Evolutionary conservation across 768 basidiomycete genomes (phyloP).

Genomic region (Kwoniella shandongensis): DNA sequence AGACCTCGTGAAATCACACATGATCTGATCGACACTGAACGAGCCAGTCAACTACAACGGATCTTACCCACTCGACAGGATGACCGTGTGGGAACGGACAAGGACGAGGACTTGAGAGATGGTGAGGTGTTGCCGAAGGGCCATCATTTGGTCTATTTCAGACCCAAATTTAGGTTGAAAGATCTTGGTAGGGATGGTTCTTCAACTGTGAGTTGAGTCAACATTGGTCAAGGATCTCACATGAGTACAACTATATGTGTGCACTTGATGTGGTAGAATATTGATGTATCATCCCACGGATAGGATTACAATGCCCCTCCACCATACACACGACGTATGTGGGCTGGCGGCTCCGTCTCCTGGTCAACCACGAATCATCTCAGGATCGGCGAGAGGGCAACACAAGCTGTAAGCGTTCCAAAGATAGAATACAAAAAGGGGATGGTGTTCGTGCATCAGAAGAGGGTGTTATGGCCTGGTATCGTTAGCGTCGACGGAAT

Average conservation of each 20-base stretch:
- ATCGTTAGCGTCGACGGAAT: background rate
- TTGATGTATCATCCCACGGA: too few species aligned
- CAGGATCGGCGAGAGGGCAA: constrained; percentile 9
- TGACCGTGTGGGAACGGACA: background rate
- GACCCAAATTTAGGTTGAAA: constrained; percentile 27
- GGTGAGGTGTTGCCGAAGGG: constrained; percentile 26
- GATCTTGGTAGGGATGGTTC: constrained; percentile 45
- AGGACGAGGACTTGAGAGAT: constrained; percentile 4
- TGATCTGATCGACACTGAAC: constrained; percentile 29
- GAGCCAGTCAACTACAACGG: constrained; percentile 26
- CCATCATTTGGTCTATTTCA: constrained; percentile 36
- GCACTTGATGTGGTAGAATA: background rate
- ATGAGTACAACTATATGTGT: background rate
- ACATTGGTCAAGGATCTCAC: background rate
- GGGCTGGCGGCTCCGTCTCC: constrained; percentile 40
- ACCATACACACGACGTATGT: constrained; percentile 45
- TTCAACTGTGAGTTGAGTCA: constrained; percentile 39
- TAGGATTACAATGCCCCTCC: constrained; percentile 47
- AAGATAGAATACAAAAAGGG: constrained; percentile 37
- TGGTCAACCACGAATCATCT: constrained; percentile 18
- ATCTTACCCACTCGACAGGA: constrained; percentile 35
- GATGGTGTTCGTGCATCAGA: constrained; percentile 48
- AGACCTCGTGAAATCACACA: constrained; percentile 4
- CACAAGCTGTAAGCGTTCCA: constrained; percentile 27
- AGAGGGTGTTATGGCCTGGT: constrained; percentile 20